Conservation (phyloP, 106 monocot genomes). For the Apostasia shenzhenica region DNA sequence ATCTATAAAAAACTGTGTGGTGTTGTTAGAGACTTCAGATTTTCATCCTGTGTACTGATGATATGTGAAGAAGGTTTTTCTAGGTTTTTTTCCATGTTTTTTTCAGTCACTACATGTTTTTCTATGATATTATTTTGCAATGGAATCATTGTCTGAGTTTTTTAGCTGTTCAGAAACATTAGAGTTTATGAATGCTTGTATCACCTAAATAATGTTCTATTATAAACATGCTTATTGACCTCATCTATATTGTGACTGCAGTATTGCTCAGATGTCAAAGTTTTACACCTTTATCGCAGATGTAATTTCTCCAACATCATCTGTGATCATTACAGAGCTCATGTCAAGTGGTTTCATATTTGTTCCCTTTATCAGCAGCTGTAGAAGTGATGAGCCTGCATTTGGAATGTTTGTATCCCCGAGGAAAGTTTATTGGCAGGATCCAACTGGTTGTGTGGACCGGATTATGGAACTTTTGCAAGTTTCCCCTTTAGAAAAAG, state of each 20-base stretch:
- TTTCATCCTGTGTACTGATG: too few relatives aligned
- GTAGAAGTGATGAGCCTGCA: slow-evolving; percentile 18
- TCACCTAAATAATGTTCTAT: too few relatives aligned
- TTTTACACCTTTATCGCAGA: slow-evolving; percentile 65
- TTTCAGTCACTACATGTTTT: too few relatives aligned
- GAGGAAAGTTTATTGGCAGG: slow-evolving; percentile 74
- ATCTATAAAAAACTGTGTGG: too few relatives aligned
- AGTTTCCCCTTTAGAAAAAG: slow-evolving; percentile 4
- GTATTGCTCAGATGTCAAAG: slow-evolving; percentile 75
- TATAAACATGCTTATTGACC: background rate
- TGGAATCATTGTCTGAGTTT: too few relatives aligned
- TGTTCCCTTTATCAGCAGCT: slow-evolving; percentile 38
- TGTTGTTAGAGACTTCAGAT: too few relatives aligned
- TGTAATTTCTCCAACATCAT: slow-evolving; percentile 19
- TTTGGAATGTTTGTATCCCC: slow-evolving; percentile 55
- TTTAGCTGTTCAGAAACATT: too few relatives aligned
- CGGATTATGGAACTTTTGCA: slow-evolving; percentile 30
- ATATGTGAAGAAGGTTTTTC: too few relatives aligned
- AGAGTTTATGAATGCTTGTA: too few relatives aligned
- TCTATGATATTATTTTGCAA: too few relatives aligned
- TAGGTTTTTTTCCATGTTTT: too few relatives aligned
- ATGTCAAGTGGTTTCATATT: slow-evolving; percentile 55
- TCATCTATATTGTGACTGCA: slow-evolving; percentile 16
- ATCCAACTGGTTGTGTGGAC: slow-evolving; percentile 84
- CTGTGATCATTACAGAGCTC: slow-evolving; percentile 35